These are phyloP conservation scores for Acer campestre DNA, from an alignment of 345 rosid genomes.

Conservation along the genomic window DNA sequence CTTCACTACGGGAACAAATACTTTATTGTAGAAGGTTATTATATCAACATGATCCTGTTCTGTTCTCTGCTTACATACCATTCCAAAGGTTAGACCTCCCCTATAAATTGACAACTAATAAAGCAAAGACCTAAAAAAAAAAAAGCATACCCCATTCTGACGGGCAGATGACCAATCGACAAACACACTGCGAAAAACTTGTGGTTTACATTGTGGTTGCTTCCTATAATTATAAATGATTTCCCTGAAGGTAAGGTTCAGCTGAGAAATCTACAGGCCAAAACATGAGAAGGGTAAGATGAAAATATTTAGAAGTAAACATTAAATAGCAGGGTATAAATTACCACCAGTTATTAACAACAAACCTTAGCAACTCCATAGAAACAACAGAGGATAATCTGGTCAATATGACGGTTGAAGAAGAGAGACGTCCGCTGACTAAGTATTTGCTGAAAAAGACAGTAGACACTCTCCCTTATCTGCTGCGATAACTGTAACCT, in stretches of 20 bases:
- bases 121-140: constrained; percentile 7
- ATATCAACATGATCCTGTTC: constrained; percentile 92
- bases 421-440: constrained; percentile 62
- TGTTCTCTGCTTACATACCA: constrained; percentile 57
- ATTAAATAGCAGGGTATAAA: constrained; percentile 4
- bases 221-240: constrained; percentile 83
- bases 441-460: constrained; percentile 73
- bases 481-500: constrained; percentile 76
- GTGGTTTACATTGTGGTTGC: constrained; percentile 97
- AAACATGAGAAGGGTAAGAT: constrained; percentile 29
- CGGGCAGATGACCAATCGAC: constrained; percentile 69
- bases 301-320: constrained; percentile 14
- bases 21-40: constrained; percentile 88
- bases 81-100: constrained; percentile 29
- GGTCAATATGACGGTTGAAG: constrained; percentile 84
- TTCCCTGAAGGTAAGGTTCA: constrained; percentile 77
- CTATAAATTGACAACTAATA: constrained; percentile 9
- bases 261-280: constrained; percentile 77
- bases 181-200: constrained; percentile 83
- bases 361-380: constrained; percentile 85
- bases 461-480: constrained; percentile 69
- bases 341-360: not conserved
- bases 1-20: constrained; percentile 80
- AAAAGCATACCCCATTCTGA: constrained; percentile 56
- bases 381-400: constrained; percentile 86